A percentile compares a stretch with the other conserved stretches of the same genome.
These are phyloP conservation scores for Boletus insuetus DNA, from an alignment of 768 basidiomycete species.

Conservation along the genomic window DNA sequence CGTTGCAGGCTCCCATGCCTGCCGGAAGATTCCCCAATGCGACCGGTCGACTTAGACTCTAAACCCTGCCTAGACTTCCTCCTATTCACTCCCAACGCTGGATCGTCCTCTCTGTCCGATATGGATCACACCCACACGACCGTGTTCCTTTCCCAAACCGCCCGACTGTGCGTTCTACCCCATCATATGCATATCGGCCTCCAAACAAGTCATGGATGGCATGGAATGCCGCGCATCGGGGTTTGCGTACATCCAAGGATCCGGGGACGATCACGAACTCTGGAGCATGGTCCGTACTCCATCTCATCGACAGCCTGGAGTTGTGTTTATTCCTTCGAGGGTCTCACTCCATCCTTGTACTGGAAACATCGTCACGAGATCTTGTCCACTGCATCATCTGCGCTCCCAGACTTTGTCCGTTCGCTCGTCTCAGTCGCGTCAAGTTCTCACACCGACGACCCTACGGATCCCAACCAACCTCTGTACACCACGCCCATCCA, in stretches of 20 bases:
- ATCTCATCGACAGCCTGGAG: not conserved
- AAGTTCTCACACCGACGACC: not conserved
- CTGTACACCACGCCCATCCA: slow-evolving; percentile 13
- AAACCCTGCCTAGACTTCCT: slow-evolving; percentile 52
- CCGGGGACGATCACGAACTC: slow-evolving; percentile 91
- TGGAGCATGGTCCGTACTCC: slow-evolving; percentile 66
- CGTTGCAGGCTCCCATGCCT: too few species aligned
- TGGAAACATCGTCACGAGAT: slow-evolving; percentile 58
- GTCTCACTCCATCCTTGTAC: slow-evolving; percentile 70
- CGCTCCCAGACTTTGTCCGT: slow-evolving; percentile 40
- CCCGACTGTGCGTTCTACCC: slow-evolving; percentile 49
- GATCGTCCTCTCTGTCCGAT: slow-evolving; percentile 72
- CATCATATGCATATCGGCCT: slow-evolving; percentile 84
- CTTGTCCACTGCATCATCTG: slow-evolving; percentile 43
- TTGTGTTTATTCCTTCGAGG: slow-evolving; percentile 39
- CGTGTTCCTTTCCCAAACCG: slow-evolving; percentile 33
- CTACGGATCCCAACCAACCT: not conserved
- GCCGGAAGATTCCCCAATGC: too few species aligned
- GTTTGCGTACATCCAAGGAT: slow-evolving; percentile 88
- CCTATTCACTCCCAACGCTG: slow-evolving; percentile 64
- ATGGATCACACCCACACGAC: slow-evolving; percentile 80
- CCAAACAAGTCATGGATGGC: slow-evolving; percentile 61
- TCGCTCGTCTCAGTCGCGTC: slow-evolving; percentile 7
- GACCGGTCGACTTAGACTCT: too few species aligned
- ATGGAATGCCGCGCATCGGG: slow-evolving; percentile 61